Base-by-base conservation (phyloP, 495 filamentous ascomycete species). In the Talaromyces thailandensis region DNA sequence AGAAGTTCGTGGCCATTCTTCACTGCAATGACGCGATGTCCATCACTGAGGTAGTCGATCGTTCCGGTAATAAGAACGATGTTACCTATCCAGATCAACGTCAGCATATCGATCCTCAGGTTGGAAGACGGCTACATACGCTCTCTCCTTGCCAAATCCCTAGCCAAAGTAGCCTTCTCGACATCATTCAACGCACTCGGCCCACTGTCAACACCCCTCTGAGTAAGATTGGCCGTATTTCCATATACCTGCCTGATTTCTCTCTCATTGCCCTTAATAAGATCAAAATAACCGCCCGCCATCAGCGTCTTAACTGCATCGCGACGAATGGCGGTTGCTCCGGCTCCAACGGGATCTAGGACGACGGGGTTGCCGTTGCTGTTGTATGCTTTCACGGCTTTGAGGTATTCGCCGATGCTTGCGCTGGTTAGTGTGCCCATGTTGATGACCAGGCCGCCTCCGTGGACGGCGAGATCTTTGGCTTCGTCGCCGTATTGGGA, bases 251-350 rank as follows among this genome's bases (percentile, higher is more conserved):
- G 85, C 29, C 79, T 75, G 62, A 98, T 93, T 73, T 98, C 94
- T 56, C 86, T 85, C 71, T 95, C 93, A 70, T 98, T 98, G 26
- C 94, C 94, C 73, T 97, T 98, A 73, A 98, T 91, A 23, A 96
- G 79, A 71, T 89, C 85, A 64, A 94, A 89, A 68, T 90, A 89
- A 31, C 91, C 91, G 6, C 75, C 81, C 1, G 81, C 78, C 71
- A 96, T 76, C n/a, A 98, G 82, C 11, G 80, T 80, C 40, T 83
- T 85, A 35, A 94, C 83, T 0, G 90, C 87, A 1, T 80, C 77
- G 28, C 88, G 85, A 26, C 94, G 84, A 12, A 90, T 79, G 3
- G 78, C 64, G 2, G 93, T 97, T 6, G 94, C 94, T 23, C 91
- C 93, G 9, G 86, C 91, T 18, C 94, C 94, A 8, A 98, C 94